Percentiles rank a stretch among this genome's conserved stretches.
Evolutionary conservation across 805 yeast species (phyloP).

Genomic region (Lachancea kluyveri): DNA sequence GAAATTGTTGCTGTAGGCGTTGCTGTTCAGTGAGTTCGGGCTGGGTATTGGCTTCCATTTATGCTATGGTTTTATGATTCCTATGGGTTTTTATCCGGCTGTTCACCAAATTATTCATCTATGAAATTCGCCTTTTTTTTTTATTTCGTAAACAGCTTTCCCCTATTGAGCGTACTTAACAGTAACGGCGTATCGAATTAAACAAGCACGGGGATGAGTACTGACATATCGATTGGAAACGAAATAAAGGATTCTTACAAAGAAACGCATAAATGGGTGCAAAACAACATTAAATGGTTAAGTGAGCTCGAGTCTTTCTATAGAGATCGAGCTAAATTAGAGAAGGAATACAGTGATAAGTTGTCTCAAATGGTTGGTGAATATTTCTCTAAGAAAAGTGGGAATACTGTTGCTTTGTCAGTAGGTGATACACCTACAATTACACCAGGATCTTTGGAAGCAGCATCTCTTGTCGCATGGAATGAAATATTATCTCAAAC

Average conservation of each 20-base stretch:
- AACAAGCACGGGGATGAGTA: constrained; percentile 21
- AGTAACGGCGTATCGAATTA: no score
- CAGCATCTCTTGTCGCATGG: constrained; percentile 87
- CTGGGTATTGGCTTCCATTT: no score
- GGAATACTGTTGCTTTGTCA: constrained; percentile 55
- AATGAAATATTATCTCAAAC: constrained; percentile 79
- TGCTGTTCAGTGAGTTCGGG: constrained; percentile 18
- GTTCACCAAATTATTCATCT: no score
- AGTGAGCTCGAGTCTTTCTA: constrained; percentile 78
- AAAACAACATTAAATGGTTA: constrained; percentile 67
- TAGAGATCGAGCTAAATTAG: constrained; percentile 73
- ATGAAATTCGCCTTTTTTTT: no score
- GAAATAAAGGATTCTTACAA: constrained; percentile 77
- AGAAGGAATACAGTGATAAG: constrained; percentile 72
- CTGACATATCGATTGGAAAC: constrained; percentile 47
- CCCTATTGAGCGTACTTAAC: no score
- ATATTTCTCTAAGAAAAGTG: constrained; percentile 72
- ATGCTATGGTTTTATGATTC: no score
- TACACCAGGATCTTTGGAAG: constrained; percentile 93
- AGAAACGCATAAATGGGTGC: constrained; percentile 72
- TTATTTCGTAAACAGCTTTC: no score
- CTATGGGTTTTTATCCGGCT: no score
- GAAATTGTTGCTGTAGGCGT: constrained; percentile 23
- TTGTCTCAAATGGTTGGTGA: constrained; percentile 58
- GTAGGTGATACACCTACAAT: constrained; percentile 89